Evolutionary conservation across 176 grass and related monocot genomes (phyloP).

Genomic region (Puya raimondii): DNA sequence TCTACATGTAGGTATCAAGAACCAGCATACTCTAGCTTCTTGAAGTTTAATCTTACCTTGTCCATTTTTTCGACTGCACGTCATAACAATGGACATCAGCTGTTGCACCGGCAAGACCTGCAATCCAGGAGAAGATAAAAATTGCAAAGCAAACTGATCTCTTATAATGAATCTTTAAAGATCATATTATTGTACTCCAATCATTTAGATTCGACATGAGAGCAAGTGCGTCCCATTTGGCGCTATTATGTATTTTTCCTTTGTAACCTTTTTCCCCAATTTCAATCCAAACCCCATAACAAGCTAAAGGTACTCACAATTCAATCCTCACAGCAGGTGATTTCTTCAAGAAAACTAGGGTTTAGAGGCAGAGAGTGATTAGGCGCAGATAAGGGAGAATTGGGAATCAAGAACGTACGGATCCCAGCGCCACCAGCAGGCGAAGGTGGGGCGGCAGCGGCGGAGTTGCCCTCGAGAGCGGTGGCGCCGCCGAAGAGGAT

Average conservation of each 20-base stretch:
- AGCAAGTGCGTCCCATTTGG: no score
- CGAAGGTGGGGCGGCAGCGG: constrained; percentile 53
- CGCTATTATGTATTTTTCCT: background rate
- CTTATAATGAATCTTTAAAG: background rate
- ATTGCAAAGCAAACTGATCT: background rate
- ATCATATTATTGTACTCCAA: background rate
- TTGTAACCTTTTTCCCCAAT: background rate
- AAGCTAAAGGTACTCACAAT: background rate
- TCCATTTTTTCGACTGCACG: constrained; percentile 88
- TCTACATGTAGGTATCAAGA: background rate
- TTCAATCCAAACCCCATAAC: background rate
- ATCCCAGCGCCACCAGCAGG: constrained; percentile 66
- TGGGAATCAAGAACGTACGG: constrained; percentile 36
- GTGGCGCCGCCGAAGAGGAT: constrained; percentile 90
- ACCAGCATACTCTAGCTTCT: constrained; percentile 1
- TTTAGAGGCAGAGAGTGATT: background rate
- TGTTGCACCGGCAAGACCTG: constrained; percentile 91
- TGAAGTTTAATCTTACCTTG: constrained; percentile 35
- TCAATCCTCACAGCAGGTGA: background rate
- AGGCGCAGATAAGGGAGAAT: constrained; percentile 2
- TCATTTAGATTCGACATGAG: no score
- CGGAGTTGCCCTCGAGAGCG: constrained; percentile 72
- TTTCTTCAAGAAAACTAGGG: background rate
- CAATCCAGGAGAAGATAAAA: constrained; percentile 24
- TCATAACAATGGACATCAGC: constrained; percentile 94